Evolutionary conservation across 2,329 filamentous ascomycete genomes (phyloP).

Genomic region (Nannizziopsis arthrosporioides): DNA sequence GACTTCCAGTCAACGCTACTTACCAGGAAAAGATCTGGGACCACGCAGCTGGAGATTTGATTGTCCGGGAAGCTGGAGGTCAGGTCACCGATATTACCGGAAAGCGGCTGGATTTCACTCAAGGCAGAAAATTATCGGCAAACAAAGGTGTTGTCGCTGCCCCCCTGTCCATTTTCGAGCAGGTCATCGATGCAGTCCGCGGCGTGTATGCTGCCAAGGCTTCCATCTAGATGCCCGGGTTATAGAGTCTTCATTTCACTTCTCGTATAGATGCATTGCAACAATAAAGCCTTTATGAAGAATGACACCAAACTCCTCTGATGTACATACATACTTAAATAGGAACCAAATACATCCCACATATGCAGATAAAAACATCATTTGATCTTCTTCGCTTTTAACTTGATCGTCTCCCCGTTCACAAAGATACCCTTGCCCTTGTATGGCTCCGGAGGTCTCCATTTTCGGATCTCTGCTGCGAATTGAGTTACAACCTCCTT

Average conservation of each 20-base stretch:
- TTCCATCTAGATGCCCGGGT: slow-evolving; percentile 25
- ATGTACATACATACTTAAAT: slow-evolving; percentile 22
- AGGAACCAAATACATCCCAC: slow-evolving; percentile 5
- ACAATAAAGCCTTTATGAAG: slow-evolving; percentile 3
- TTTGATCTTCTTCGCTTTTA: slow-evolving; percentile 98
- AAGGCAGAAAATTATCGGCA: slow-evolving; percentile 69
- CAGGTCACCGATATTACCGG: slow-evolving; percentile 82
- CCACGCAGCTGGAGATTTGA: slow-evolving; percentile 86
- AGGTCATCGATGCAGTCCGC: slow-evolving; percentile 72
- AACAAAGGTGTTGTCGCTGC: slow-evolving; percentile 95
- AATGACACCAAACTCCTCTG: slow-evolving; percentile 6
- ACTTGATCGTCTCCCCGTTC: slow-evolving; percentile 90
- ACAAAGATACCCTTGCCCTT: slow-evolving; percentile 99
- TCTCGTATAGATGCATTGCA: slow-evolving; percentile 4
- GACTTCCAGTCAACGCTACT: slow-evolving; percentile 69
- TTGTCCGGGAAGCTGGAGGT: slow-evolving; percentile 88
- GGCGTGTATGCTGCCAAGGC: slow-evolving; percentile 49
- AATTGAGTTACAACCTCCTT: slow-evolving; percentile 83
- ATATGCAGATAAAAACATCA: slow-evolving; percentile 33
- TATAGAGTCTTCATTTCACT: slow-evolving; percentile 1
- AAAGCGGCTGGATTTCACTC: slow-evolving; percentile 71
- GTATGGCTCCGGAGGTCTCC: slow-evolving; percentile 90
- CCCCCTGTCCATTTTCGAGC: slow-evolving; percentile 59
- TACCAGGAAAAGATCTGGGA: slow-evolving; percentile 99
- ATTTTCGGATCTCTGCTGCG: slow-evolving; percentile 74